Evolutionary conservation across 768 basidiomycete genomes (phyloP).

Genomic region (Chlorophyllum brunneum): DNA sequence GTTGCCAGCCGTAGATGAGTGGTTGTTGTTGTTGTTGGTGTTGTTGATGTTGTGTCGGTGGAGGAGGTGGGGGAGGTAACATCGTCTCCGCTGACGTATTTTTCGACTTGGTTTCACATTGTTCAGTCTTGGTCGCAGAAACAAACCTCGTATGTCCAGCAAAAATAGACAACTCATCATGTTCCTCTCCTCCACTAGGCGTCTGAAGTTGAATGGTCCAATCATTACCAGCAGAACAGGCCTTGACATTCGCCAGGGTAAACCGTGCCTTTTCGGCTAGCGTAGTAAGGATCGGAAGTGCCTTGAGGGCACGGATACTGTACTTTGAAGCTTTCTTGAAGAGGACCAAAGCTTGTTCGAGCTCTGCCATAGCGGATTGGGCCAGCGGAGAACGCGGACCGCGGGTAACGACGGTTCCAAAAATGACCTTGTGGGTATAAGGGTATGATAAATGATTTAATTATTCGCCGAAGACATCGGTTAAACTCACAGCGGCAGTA

Average conservation of each 20-base stretch:
- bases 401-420: conserved; percentile 75
- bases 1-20: conserved; percentile 10
- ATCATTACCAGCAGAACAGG: conserved; percentile 29
- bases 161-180: conserved; percentile 68
- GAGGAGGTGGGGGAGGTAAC: not conserved
- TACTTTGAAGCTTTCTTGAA: conserved; percentile 58
- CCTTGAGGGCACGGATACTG: conserved; percentile 62
- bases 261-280: conserved; percentile 65
- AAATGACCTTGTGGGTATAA: conserved; percentile 77
- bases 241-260: conserved; percentile 43
- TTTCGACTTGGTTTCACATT: not conserved
- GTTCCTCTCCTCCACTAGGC: conserved; percentile 41
- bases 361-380: conserved; percentile 59
- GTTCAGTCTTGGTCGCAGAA: conserved; percentile 33
- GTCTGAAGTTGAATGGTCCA: conserved; percentile 35
- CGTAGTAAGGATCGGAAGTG: conserved; percentile 59
- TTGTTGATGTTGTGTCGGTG: conserved; percentile 12
- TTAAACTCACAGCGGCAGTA: conserved; percentile 42
- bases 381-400: conserved; percentile 70
- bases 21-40: conserved; percentile 1
- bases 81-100: not conserved
- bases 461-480: not conserved
- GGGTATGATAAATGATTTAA: not conserved
- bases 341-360: conserved; percentile 64
- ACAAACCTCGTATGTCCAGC: conserved; percentile 65